A percentile compares a stretch with the other conserved stretches of the same genome.
Evolutionary conservation across 495 filamentous ascomycete genomes (phyloP).

Genomic region (Pyrenopolyporus hunteri): DNA sequence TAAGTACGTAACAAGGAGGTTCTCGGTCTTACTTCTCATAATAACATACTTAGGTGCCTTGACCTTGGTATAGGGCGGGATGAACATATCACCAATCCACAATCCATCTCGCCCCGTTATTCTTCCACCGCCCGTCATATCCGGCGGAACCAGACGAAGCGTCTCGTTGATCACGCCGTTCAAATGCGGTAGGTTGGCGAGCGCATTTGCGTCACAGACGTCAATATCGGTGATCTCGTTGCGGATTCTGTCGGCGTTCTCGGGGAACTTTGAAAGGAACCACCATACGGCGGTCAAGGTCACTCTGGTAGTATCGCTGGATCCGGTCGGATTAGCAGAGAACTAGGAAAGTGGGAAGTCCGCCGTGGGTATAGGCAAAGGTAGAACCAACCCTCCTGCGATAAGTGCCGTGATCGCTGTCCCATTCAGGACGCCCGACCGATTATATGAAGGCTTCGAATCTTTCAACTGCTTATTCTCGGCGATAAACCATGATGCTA

Average conservation of each 20-base stretch:
- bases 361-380: neutral
- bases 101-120: conserved; percentile 26
- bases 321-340: neutral
- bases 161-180: conserved; percentile 23
- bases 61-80: conserved; percentile 26
- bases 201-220: conserved; percentile 1
- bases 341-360: too few relatives aligned
- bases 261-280: conserved; percentile 24
- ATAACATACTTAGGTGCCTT: conserved; percentile 27
- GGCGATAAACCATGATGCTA: too few relatives aligned
- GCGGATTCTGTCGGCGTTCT: conserved; percentile 19
- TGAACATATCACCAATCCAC: conserved; percentile 11
- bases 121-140: conserved; percentile 21
- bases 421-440: neutral
- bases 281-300: conserved; percentile 19
- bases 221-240: conserved; percentile 10
- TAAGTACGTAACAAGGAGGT: neutral
- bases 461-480: too few relatives aligned
- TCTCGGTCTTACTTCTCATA: conserved; percentile 20
- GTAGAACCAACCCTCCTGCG: neutral
- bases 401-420: neutral
- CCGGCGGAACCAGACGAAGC: conserved; percentile 19
- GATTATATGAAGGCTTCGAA: too few relatives aligned
- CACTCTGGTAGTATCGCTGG: conserved; percentile 23
- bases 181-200: conserved; percentile 19